Conservation (phyloP, 805 yeast species). For the Candida michaelii region DNA sequence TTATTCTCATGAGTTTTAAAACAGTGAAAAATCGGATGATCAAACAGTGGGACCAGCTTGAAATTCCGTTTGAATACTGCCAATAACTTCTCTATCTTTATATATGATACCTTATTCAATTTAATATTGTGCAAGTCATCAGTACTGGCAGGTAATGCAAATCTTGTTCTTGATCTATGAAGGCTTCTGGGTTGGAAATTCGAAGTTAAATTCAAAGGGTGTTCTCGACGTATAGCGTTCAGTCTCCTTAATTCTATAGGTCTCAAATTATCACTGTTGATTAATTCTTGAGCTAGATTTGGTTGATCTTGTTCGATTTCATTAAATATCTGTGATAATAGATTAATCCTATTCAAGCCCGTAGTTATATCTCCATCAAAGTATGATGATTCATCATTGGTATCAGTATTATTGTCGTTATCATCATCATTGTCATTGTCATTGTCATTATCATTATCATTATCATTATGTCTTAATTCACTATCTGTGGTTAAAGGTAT, state of each 20-base stretch:
- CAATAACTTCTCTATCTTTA: slow-evolving; percentile 1
- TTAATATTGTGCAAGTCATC: not conserved
- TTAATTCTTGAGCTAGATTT: not conserved
- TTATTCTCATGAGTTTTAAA: slow-evolving; percentile 2
- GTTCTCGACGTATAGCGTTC: slow-evolving; percentile 10
- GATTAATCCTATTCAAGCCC: slow-evolving; percentile 8
- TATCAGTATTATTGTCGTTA: slow-evolving; percentile 16
- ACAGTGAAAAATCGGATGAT: slow-evolving; percentile 7
- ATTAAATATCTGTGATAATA: slow-evolving; percentile 8
- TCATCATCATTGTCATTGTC: slow-evolving; percentile 20
- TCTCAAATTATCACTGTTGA: not conserved
- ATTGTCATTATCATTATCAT: slow-evolving; percentile 16
- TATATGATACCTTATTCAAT: not conserved
- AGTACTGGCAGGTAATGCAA: not conserved
- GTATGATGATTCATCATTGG: slow-evolving; percentile 12
- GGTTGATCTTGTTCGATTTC: slow-evolving; percentile 3
- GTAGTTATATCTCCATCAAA: slow-evolving; percentile 5
- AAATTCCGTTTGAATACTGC: not conserved
- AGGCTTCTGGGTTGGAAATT: not conserved
- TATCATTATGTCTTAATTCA: slow-evolving; percentile 6
- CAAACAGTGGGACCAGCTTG: not conserved
- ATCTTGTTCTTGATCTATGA: slow-evolving; percentile 2
- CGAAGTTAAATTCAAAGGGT: not conserved
- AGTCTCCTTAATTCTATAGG: slow-evolving; percentile 7
- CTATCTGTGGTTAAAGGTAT: not conserved